Base-by-base conservation (phyloP, 2,329 filamentous ascomycete species). In the Pestalotiopsis sp. region DNA sequence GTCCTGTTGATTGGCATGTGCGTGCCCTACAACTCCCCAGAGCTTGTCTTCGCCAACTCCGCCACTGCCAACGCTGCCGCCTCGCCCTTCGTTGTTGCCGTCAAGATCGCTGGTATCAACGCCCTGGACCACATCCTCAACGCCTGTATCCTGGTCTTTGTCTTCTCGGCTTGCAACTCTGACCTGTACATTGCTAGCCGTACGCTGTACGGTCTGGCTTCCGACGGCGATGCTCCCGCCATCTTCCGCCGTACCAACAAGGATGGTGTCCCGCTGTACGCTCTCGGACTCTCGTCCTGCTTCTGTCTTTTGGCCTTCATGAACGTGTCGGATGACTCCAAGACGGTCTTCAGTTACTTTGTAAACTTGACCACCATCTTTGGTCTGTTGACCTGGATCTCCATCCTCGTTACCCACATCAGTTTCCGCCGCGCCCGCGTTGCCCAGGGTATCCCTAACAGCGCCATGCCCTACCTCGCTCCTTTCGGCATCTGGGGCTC, bases 1-100 rank as follows among this genome's bases (percentile, higher is more conserved):
- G 91, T 94, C 45, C 86, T 95, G 66, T 85, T 95, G 65, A 83
- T 95, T 67, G 92, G 92, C 75, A 93, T 93, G 86, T 85, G 92
- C 65, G 91, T 95, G 3, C 91, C 92, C 1, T 95, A 92, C 84
- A 82, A 95, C 83, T 88, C 87, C 52, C 0, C 71, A 0, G 79
- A 87, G 0, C 88, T 94, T 4, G 80, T 82, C 25, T 90, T 91
- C 71, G 89, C 90, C 73, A 87, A 83, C 78, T 82, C 80, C 49
- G 39, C 61, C 17, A 71, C 80, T 20, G 82, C 82, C 68, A 84
- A 79, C 65, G 89, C 90, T 61, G 86, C 86, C 14, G 90, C 91
- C 1, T 92, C 90, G 3, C 92, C 92, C 4, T 95, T 94, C 75
- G 92, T 94, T 66, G 90, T 93, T 12, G 92, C 92, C 41, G 91